These are phyloP conservation scores for Lasiosphaeria hispida DNA, from an alignment of 495 filamentous ascomycete species.

Conservation along the genomic window DNA sequence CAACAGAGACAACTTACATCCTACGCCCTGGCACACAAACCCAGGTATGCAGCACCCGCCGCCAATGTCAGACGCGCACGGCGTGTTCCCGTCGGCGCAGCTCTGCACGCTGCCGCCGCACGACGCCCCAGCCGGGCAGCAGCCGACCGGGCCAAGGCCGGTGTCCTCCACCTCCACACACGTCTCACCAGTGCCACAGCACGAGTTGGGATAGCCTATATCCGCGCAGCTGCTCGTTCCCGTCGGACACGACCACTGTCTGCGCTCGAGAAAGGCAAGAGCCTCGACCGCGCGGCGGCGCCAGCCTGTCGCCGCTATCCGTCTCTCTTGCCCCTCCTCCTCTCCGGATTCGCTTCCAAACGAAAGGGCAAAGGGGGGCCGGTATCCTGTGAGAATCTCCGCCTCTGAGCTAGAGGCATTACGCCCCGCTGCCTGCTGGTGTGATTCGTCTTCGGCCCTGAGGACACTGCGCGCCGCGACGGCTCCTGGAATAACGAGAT, in stretches of 20 bases:
- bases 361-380: too few species aligned
- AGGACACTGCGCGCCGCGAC: conserved; percentile 17
- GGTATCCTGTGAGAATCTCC: too few species aligned
- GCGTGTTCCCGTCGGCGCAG: conserved; percentile 63
- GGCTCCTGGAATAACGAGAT: conserved; percentile 1
- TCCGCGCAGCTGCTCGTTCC: conserved; percentile 64
- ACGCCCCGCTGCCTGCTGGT: background rate
- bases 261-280: conserved; percentile 38
- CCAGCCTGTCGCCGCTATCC: too few species aligned
- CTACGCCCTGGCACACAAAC: conserved; percentile 72
- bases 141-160: conserved; percentile 76
- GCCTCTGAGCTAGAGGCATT: background rate
- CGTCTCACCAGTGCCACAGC: conserved; percentile 64
- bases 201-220: conserved; percentile 72
- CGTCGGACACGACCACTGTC: conserved; percentile 71
- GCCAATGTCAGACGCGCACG: conserved; percentile 65
- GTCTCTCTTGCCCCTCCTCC: too few species aligned
- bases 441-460: conserved; percentile 2
- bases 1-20: conserved; percentile 61
- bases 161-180: conserved; percentile 74
- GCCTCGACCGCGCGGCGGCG: conserved; percentile 36
- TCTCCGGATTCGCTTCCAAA: too few species aligned
- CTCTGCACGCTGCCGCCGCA: conserved; percentile 64
- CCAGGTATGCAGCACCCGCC: conserved; percentile 87
- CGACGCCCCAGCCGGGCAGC: conserved; percentile 69